Base-by-base conservation (phyloP, 371 early-diverging fungal genomes). In the Basidiobolus heterosporus region DNA sequence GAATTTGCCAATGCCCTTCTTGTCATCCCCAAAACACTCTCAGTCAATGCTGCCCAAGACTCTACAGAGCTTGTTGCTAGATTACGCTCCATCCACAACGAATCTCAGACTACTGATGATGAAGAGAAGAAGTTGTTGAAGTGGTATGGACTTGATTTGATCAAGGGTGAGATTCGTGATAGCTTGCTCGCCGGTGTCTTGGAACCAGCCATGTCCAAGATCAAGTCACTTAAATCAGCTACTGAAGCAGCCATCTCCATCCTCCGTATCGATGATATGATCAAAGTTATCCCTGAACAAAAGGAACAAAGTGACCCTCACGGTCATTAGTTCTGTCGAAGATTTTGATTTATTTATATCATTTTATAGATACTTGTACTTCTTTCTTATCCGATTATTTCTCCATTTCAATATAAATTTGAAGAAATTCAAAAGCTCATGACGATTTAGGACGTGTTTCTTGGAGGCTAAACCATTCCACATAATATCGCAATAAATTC, bases 241-340 rank as follows among this genome's bases (percentile, higher is more conserved):
- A 98, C 99, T 36, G 99, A 99, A 67, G 99, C 99, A 41, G 99
- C 99, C 36, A 94, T 99, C 58, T 85, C 95, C 51, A 88, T 99
- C 51, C 73, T 99, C 50, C 82, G 99, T 57, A 98, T 99, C 54
- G 99, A 99, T 61, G 97, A 96, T 60, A 87, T 92, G 84, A 96
- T 96, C 68, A 93, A 89, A 70, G 50, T 51, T 41, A 37, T 45
- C 14, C 51, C 51, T 13, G 51, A 51, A 15, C 38, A 37, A 22
- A 15, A 49, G 22, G 49, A 42, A 13, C 20, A 17, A 42, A 13
- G 19, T 13, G 42, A 42, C 22, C 42, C 42, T 11, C 42, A 42
- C 22, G 42, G 22, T 18, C 42, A 42, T 20, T 30, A 30, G 9
- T 30, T 30, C 30, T 9, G 5, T 30, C 30, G 9, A 30, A 30